Base-by-base conservation (phyloP, 345 rosid genomes). In the Eucalyptus curtisii region DNA sequence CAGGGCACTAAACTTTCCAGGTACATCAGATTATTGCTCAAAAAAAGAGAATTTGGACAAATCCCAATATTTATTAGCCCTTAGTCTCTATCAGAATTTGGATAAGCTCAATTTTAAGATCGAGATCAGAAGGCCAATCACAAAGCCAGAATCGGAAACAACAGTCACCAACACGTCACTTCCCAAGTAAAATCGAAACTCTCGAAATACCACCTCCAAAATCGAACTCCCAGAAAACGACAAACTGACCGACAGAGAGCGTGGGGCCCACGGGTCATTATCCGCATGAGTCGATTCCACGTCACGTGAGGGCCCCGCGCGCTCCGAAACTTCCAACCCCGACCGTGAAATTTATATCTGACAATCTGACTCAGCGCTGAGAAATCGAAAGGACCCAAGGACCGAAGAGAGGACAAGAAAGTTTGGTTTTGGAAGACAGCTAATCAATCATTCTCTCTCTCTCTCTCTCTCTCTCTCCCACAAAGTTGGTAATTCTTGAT, bases 1-100 rank as follows among this genome's bases (percentile, higher is more conserved):
- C 9, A 1, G 10, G 13, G 4, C 4, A 25, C 0, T 55, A 24
- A 55, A 55, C 3, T 55, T 55, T 13, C 0, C 11, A 8, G 3
- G 1, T 19, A 52, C 22, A 52, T 59, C 15, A 27, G 2, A 3
- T 14, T 64, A 64, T 64, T 64, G 5, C 37, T 13, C 7, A 30
- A n/a, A 2, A 64, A 13, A 64, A n/a, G 33, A 64, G 20, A 64
- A 64, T n/a, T 64, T n/a, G 40, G 20, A 64, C 16, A 64, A 64
- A 64, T 14, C 40, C 40, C 37, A 64, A n/a, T 5, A 64, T 15
- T n/a, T 64, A n/a, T n/a, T 64, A 64, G 40, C 10, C 17, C 76
- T n/a, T n/a, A n/a, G 37, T n/a, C 37, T 14, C 10, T 7, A 30
- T 64, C 71, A 30, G 1, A 64, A 64, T 64, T n/a, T n/a, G 33